A percentile compares a stretch with the other conserved stretches of the same genome.
These are phyloP conservation scores for Saitozyma podzolica DNA, from an alignment of 768 basidiomycete species.

Conservation along the genomic window DNA sequence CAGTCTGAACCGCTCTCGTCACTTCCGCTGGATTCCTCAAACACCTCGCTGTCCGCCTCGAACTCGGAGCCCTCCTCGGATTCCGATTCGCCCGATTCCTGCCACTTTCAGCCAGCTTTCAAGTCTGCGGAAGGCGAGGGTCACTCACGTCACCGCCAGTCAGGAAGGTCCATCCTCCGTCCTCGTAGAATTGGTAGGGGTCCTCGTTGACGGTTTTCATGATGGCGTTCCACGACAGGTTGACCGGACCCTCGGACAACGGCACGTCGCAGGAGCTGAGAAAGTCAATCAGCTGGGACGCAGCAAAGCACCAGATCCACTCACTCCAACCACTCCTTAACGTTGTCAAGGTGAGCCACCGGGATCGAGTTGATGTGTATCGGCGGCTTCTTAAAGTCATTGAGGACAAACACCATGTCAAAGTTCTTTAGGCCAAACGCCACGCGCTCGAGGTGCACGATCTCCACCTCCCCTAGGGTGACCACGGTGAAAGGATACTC, in stretches of 20 bases:
- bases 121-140: neutral
- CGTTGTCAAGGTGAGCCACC: slow-evolving; percentile 84
- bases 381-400: slow-evolving; percentile 88
- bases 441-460: slow-evolving; percentile 93
- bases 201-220: slow-evolving; percentile 99
- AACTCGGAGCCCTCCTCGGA: slow-evolving; percentile 44
- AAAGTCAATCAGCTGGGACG: slow-evolving; percentile 8
- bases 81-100: slow-evolving; percentile 51
- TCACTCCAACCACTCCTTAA: slow-evolving; percentile 98
- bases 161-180: slow-evolving; percentile 94
- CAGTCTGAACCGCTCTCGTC: slow-evolving; percentile 61
- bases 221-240: slow-evolving; percentile 95
- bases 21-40: slow-evolving; percentile 55
- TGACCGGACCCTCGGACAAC: slow-evolving; percentile 91
- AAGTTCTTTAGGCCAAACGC: slow-evolving; percentile 96
- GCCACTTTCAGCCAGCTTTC: slow-evolving; percentile 14
- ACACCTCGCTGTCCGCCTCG: slow-evolving; percentile 55
- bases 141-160: slow-evolving; percentile 67
- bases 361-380: slow-evolving; percentile 97
- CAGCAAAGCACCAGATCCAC: slow-evolving; percentile 47
- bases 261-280: slow-evolving; percentile 95
- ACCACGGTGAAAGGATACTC: slow-evolving; percentile 96
- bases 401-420: slow-evolving; percentile 94
- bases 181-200: slow-evolving; percentile 90
- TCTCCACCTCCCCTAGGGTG: slow-evolving; percentile 90